phyloP scores from a whole-genome alignment of 345 rosid genomes.

The Physaria fendleri region DNA sequence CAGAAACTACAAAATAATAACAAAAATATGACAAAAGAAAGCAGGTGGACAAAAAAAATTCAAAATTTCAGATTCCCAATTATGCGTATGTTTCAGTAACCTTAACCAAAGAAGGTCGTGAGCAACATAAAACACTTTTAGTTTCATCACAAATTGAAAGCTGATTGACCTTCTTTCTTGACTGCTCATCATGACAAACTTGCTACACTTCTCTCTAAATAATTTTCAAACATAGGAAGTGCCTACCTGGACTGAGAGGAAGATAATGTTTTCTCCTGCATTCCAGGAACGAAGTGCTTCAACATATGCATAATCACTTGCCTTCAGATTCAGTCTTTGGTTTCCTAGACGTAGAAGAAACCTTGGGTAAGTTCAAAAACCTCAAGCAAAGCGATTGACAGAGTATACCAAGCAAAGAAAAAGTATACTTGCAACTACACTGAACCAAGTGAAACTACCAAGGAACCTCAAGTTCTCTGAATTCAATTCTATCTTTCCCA shows the following conservation, averaged over 20 bases:
- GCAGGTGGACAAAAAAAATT: not conserved
- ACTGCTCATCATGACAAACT: not conserved
- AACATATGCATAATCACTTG: slow-evolving; percentile 42
- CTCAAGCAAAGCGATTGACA: not conserved
- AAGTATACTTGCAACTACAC: not conserved
- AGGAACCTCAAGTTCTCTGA: not conserved
- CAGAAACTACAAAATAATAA: not conserved
- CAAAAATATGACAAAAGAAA: not conserved
- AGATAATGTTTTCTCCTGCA: slow-evolving; percentile 29
- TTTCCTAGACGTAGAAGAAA: slow-evolving; percentile 2
- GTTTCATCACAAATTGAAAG: not conserved
- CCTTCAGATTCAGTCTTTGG: slow-evolving; percentile 4
- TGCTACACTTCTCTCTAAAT: not conserved
- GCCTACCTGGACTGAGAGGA: slow-evolving; percentile 37
- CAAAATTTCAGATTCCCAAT: not conserved
- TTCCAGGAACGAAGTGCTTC: slow-evolving; percentile 46
- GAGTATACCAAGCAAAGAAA: not conserved
- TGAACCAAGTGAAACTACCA: not conserved
- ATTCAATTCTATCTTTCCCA: not conserved
- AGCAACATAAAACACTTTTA: not conserved
- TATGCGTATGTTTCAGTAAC: not conserved
- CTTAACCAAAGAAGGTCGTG: not conserved
- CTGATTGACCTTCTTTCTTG: not conserved
- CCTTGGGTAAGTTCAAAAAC: slow-evolving; percentile 17
- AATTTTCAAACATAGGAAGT: not conserved